phyloP scores from a whole-genome alignment of 2,329 filamentous ascomycete genomes.

The Xylariaceae sp. region DNA sequence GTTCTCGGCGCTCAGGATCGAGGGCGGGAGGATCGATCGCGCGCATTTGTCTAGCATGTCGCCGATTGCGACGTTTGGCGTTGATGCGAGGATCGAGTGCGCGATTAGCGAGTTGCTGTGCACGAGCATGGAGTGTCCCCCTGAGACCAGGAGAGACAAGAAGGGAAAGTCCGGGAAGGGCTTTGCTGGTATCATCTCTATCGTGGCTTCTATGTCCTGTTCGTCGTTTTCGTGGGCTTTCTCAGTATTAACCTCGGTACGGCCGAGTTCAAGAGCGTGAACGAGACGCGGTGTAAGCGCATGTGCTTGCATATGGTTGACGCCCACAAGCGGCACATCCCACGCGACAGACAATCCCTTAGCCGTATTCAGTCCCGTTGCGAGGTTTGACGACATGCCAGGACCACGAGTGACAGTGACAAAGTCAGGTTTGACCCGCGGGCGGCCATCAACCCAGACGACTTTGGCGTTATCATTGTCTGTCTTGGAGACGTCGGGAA shows the following conservation, averaged over 20 bases:
- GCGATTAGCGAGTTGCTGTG: conserved; percentile 63
- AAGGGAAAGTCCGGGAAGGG: conserved; percentile 70
- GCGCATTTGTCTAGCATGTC: conserved; percentile 87
- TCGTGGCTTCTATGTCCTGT: too few relatives aligned
- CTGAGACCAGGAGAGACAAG: conserved; percentile 82
- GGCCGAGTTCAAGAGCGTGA: conserved; percentile 45
- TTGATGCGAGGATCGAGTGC: conserved; percentile 70
- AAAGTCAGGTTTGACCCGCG: conserved; percentile 64
- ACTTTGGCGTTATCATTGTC: not conserved
- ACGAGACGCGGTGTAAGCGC: conserved; percentile 81
- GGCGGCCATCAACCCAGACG: conserved; percentile 25
- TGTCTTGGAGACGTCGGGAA: conserved; percentile 36
- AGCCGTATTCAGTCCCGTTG: conserved; percentile 74
- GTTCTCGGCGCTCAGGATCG: conserved; percentile 46
- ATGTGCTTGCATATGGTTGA: conserved; percentile 98
- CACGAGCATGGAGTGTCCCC: conserved; percentile 86
- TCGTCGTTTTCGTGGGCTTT: not conserved
- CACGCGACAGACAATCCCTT: conserved; percentile 85
- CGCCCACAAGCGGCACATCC: conserved; percentile 75
- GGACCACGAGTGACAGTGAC: conserved; percentile 88
- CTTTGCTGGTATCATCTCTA: too few relatives aligned
- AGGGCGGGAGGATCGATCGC: conserved; percentile 65
- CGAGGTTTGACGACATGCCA: conserved; percentile 77
- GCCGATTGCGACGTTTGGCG: conserved; percentile 80
- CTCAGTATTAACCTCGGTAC: not conserved